Base-by-base conservation (phyloP, 805 yeast species). In the Candida jianshihensis region DNA sequence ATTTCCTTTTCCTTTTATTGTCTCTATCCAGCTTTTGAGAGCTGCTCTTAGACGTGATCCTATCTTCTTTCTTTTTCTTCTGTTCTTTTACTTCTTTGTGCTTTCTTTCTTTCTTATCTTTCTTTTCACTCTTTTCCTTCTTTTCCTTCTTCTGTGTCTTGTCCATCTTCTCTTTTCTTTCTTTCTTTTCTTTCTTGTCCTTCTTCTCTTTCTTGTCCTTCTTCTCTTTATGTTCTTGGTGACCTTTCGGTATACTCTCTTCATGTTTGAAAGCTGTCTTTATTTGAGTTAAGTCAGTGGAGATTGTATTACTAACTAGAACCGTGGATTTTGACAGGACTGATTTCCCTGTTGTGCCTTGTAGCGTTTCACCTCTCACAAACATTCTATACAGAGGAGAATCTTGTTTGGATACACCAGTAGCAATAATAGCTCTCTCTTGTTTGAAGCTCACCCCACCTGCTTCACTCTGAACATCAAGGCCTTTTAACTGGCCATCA, bases 311-410 rank as follows among this genome's bases (percentile, higher is more conserved):
- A 14, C 14, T 19, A 4, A 33, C 13, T 2, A 20, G 27, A 13
- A 24, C 16, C 18, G 30, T 37, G 4, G 40, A 37, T 19, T 36
- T 38, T 9, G 38, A 34, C 12, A 44, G 49, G 5, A 53, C 52
- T 0, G 57, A 53, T 40, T 58, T 55, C 1, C 73, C 79, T 5
- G 75, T 73, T 0, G 95, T 83, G 1, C 97, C 97, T 28, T 73
- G 70, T 38, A 90, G 60, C 1, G 92, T 82, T 46, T 83, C 90
- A 0, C 97, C 98, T 46, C 74, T 71, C 2, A 88, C 94, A 65
- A 90, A 90, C 85, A 81, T 78, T 41, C 75, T 63, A 51, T 90
- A 92, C 37, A 92, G 61, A 1, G 95, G 94, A 5, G 92, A 81
- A 24, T 64, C 64, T 2, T 69, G 61, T 49, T 71, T 70, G 3